Evolutionary conservation across 352 stramenopile species (phyloP), one percentile per base, ranked within the genome.

Genomic region (Phytophthora litchii): DNA sequence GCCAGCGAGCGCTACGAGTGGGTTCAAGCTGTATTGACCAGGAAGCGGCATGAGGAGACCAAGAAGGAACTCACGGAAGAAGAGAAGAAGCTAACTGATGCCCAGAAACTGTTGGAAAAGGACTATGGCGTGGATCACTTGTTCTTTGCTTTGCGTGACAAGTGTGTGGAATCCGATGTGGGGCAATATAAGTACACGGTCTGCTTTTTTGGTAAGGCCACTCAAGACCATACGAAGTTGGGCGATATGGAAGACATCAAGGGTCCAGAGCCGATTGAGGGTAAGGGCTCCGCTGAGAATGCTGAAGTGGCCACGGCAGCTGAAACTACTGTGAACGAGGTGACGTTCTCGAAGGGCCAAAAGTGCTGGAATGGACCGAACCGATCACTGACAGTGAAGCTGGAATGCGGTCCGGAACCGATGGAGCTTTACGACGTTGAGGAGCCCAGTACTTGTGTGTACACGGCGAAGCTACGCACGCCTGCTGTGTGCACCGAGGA

Each of bases 301-400:
- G 14, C 36, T 31, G 42, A 41, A 43, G 59, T 60, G 20, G 52
- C 12, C 13, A 5, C 34, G n/a, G 23, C 23, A 27, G 23, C 23
- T 11, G 54, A 68, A 11, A 47, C 45, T 2, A 37, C 21, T 50
- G 38, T 72, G 13, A 32, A 57, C 27, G 67, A 76, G 23, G 31
- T 90, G 6, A 80, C 65, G 60, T 96, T 92, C 58, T 78, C 71
- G 11, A 70, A 76, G 13, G 90, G 90, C 19, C 56, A 76, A 34
- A 89, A 82, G 50, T 97, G 90, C 70, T 97, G 89, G 89, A 96
- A 97, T 49, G 89, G 89, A 3, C 89, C 88, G 13, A 63, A 86
- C 10, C 80, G 89, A 31, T 96, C 86, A 23, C 54, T 97, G 19
- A 88, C 69, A 13, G 79, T 97, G 21, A 76, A 75, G 23, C 37